A percentile compares a stretch with the other conserved stretches of the same genome.
Evolutionary conservation across 1,284 basidiomycete genomes (phyloP).

Genomic region (Ustilago nuda): DNA sequence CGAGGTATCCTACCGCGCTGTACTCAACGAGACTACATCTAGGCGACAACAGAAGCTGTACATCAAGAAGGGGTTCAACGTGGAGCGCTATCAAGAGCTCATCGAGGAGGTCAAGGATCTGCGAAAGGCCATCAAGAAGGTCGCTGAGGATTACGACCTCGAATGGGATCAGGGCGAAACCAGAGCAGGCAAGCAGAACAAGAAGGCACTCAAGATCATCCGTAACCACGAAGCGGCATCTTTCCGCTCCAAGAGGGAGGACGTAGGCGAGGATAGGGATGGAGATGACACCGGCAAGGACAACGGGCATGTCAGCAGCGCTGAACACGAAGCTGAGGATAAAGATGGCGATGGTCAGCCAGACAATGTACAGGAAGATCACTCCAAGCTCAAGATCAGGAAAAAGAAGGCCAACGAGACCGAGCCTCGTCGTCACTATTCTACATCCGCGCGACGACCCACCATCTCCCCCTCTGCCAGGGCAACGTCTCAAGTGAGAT

Average conservation of each 20-base stretch:
- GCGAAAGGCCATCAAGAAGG: slow-evolving; percentile 56
- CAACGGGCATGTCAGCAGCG: neutral
- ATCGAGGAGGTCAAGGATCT: slow-evolving; percentile 62
- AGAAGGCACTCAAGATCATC: slow-evolving; percentile 60
- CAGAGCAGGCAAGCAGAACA: slow-evolving; percentile 52
- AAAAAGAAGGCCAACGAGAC: slow-evolving; percentile 30
- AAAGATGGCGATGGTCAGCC: slow-evolving; percentile 54
- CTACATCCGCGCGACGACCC: slow-evolving; percentile 13
- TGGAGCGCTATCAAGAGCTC: slow-evolving; percentile 56
- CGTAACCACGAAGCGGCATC: slow-evolving; percentile 44
- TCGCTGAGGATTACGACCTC: slow-evolving; percentile 63
- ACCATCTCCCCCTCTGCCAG: neutral
- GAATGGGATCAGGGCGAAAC: slow-evolving; percentile 63
- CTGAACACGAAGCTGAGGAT: slow-evolving; percentile 44
- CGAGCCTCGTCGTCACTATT: slow-evolving; percentile 27
- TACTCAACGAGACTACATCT: slow-evolving; percentile 62
- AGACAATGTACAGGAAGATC: slow-evolving; percentile 38
- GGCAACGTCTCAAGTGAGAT: neutral
- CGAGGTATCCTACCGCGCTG: slow-evolving; percentile 60
- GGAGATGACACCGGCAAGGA: slow-evolving; percentile 28
- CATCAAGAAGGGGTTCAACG: slow-evolving; percentile 58
- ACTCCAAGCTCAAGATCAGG: slow-evolving; percentile 39
- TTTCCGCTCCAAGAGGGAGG: slow-evolving; percentile 23
- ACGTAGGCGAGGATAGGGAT: slow-evolving; percentile 19
- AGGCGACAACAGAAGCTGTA: slow-evolving; percentile 59